Evolutionary conservation across 176 grass and related monocot genomes (phyloP).

Genomic region (Alloteropsis semialata): DNA sequence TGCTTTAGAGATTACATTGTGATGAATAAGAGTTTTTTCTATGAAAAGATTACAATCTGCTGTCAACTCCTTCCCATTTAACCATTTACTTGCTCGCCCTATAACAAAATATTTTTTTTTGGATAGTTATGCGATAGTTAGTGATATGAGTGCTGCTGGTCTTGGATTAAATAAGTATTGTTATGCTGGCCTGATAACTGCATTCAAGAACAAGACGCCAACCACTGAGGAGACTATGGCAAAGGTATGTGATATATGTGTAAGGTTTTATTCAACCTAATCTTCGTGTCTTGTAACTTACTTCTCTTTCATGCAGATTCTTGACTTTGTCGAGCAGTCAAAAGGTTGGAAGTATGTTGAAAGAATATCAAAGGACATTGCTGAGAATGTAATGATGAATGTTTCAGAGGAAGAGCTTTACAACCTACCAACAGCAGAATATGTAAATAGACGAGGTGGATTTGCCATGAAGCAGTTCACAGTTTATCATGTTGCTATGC

Average conservation of each 20-base stretch:
- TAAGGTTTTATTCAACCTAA: conserved; percentile 13
- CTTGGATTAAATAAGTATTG: conserved; percentile 93
- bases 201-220: conserved; percentile 90
- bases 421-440: conserved; percentile 93
- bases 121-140: conserved; percentile 80
- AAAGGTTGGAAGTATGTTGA: conserved; percentile 92
- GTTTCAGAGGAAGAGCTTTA: conserved; percentile 93
- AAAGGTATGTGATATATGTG: conserved; percentile 52
- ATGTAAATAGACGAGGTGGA: conserved; percentile 67
- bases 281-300: not conserved
- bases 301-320: conserved; percentile 59
- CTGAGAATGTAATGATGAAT: conserved; percentile 99
- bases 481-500: conserved; percentile 86
- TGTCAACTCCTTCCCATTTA: not conserved
- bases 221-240: conserved; percentile 54
- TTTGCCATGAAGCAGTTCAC: conserved; percentile 67
- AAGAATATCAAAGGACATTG: conserved; percentile 59
- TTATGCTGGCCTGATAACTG: conserved; percentile 95
- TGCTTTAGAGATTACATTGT: conserved; percentile 12
- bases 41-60: conserved; percentile 5
- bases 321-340: conserved; percentile 92
- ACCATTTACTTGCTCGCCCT: conserved; percentile 11
- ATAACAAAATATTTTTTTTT: conserved; percentile 25
- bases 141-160: conserved; percentile 97
- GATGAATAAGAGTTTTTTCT: not conserved